phyloP scores from a whole-genome alignment of 2,329 filamentous ascomycete genomes.

The Fusarium verrucosum region DNA sequence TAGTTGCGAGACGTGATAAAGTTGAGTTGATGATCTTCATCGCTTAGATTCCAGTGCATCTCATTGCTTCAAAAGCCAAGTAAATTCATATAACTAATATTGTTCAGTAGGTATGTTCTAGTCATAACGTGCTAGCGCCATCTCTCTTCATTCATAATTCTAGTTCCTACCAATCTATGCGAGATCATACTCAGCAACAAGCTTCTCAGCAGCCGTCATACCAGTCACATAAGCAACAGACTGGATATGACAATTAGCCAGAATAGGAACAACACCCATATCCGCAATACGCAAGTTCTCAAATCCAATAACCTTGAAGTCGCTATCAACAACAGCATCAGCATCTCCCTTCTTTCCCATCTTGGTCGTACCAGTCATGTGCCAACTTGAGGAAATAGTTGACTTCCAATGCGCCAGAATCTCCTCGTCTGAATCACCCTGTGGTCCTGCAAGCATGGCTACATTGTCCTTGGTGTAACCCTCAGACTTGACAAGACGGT shows the following conservation, averaged over 20 bases:
- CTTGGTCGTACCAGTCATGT: slow-evolving; percentile 65
- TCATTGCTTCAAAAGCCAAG: no score
- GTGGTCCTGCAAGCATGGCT: slow-evolving; percentile 53
- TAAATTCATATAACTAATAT: no score
- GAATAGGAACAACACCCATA: slow-evolving; percentile 42
- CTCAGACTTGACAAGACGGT: slow-evolving; percentile 53
- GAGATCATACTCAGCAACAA: slow-evolving; percentile 30
- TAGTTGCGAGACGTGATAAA: no score
- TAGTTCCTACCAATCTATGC: neutral
- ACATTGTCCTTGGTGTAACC: slow-evolving; percentile 57
- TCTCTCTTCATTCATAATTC: no score
- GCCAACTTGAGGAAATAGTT: slow-evolving; percentile 59
- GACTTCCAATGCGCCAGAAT: slow-evolving; percentile 57
- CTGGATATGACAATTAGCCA: slow-evolving; percentile 62
- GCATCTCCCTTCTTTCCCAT: slow-evolving; percentile 61
- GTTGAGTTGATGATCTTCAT: no score
- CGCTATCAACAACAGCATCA: slow-evolving; percentile 58
- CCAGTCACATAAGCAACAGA: slow-evolving; percentile 64
- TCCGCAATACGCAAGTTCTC: slow-evolving; percentile 36
- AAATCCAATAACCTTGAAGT: slow-evolving; percentile 34
- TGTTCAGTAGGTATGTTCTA: neutral
- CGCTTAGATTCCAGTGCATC: no score
- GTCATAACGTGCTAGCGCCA: neutral
- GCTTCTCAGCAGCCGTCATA: slow-evolving; percentile 59
- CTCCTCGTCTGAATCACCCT: slow-evolving; percentile 62